These are phyloP conservation scores for Epicoccum nigrum DNA, from an alignment of 2,329 filamentous ascomycete genomes.

Conservation along the genomic window DNA sequence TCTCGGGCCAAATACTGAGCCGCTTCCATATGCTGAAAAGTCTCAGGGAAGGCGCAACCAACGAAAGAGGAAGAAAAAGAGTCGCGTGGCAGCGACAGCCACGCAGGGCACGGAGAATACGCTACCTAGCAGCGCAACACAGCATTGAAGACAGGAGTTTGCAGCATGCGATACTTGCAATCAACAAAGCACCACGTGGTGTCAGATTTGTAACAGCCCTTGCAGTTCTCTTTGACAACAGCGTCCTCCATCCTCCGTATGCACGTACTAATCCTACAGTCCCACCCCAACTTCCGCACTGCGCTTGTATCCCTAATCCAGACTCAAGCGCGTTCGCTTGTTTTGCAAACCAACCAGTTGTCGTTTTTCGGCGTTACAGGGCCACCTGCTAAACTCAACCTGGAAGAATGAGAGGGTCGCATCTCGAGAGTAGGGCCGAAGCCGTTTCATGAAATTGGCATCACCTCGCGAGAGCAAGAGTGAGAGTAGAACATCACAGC, in stretches of 20 bases:
- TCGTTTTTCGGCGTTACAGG: background rate
- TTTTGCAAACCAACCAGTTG: background rate
- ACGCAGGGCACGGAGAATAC: background rate
- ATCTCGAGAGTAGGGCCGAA: slow-evolving; percentile 12
- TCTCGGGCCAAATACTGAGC: background rate
- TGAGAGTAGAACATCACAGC: background rate
- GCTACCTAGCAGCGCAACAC: background rate
- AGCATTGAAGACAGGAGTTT: background rate
- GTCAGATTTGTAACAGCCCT: background rate
- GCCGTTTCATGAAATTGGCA: slow-evolving; percentile 10
- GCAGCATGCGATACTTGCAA: background rate
- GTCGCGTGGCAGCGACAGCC: background rate
- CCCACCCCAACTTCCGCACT: background rate
- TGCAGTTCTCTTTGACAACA: background rate
- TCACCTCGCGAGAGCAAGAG: background rate
- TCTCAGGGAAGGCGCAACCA: background rate
- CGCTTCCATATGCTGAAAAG: background rate
- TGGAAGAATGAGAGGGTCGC: background rate
- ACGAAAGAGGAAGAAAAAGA: background rate
- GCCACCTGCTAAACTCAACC: slow-evolving; percentile 3
- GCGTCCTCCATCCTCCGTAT: background rate
- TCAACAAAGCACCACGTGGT: background rate
- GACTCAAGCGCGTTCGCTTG: background rate
- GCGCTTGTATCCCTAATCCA: background rate
- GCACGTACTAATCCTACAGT: background rate